Evolutionary conservation across 371 early-diverging fungal species (phyloP).

Genomic region (Mucor mucedo): DNA sequence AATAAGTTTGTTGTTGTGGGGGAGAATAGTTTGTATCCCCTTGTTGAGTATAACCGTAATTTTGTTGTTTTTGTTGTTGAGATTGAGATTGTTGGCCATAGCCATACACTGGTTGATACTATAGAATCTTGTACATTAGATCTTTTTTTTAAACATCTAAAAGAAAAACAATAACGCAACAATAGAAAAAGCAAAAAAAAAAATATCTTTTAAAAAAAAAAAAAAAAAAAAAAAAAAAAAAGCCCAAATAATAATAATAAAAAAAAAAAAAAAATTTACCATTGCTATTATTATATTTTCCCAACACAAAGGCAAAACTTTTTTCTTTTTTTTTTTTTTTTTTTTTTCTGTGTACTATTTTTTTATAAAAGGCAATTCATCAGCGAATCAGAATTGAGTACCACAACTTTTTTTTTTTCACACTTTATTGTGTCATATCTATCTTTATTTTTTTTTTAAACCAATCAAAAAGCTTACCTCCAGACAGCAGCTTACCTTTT

Average conservation of each 20-base stretch:
- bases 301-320: slow-evolving; percentile 2
- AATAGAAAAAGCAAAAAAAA: not conserved
- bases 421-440: not conserved
- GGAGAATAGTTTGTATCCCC: not conserved
- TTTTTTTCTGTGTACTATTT: not conserved
- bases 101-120: slow-evolving; percentile 33
- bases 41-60: slow-evolving; percentile 2
- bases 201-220: slow-evolving; percentile 7
- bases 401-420: no score
- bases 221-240: slow-evolving; percentile 14
- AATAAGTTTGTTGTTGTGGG: not conserved
- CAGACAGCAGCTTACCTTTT: no score
- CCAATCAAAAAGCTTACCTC: no score
- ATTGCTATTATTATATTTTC: not conserved
- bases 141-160: not conserved
- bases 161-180: not conserved
- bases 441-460: not conserved
- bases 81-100: slow-evolving; percentile 22
- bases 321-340: slow-evolving; percentile 5
- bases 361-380: not conserved
- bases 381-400: not conserved
- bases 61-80: slow-evolving; percentile 14
- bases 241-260: not conserved
- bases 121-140: not conserved
- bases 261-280: slow-evolving; percentile 11